phyloP scores from a whole-genome alignment of 75 land plant species.

The Cryptomeria japonica region DNA sequence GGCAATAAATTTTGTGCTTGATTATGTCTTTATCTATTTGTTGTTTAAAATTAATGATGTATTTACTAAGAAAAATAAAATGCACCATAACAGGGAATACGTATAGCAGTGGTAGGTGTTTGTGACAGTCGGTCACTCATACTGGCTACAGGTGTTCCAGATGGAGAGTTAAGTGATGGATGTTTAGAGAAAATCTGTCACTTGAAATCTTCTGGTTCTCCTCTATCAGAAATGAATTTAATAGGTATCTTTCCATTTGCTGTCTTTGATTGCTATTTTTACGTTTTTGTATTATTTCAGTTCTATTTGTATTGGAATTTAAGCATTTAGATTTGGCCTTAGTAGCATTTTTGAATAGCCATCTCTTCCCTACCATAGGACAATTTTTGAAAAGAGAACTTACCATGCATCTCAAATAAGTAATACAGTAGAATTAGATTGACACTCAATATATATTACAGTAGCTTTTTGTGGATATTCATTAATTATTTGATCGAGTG shows the following conservation, averaged over 20 bases:
- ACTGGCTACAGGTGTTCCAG: slow-evolving; percentile 22
- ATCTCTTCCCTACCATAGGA: background rate
- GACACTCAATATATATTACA: background rate
- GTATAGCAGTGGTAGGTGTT: slow-evolving; percentile 46
- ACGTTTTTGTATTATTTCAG: background rate
- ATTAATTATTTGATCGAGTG: background rate
- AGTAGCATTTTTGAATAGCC: background rate
- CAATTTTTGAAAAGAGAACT: background rate
- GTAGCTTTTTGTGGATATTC: background rate
- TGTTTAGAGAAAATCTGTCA: slow-evolving; percentile 37
- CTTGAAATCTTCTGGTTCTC: slow-evolving; percentile 33
- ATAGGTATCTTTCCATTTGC: slow-evolving; percentile 22
- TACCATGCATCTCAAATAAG: background rate
- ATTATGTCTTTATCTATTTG: background rate
- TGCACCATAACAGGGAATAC: slow-evolving; percentile 44
- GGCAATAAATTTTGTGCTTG: background rate
- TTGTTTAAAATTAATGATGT: background rate
- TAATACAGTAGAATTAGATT: background rate
- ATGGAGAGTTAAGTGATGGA: slow-evolving; percentile 35
- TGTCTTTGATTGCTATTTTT: background rate
- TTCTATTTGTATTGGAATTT: background rate
- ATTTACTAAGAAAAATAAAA: background rate
- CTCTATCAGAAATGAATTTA: slow-evolving; percentile 19
- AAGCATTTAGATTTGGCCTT: background rate
- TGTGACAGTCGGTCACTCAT: slow-evolving; percentile 49